These are phyloP conservation scores for Brassica balearica DNA, from an alignment of 441 rosid species.

Conservation along the genomic window DNA sequence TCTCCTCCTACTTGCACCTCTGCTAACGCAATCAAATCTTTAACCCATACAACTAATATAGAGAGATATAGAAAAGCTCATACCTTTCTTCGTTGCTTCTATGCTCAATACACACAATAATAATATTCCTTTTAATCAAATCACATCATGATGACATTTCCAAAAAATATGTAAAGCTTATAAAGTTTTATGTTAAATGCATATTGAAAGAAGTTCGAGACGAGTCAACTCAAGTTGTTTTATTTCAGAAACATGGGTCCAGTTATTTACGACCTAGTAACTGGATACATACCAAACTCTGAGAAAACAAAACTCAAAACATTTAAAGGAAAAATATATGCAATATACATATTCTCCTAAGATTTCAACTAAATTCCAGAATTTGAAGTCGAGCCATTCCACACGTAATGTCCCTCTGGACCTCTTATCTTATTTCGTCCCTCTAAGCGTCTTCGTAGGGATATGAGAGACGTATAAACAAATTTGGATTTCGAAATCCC, in stretches of 20 bases:
- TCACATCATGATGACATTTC: slow-evolving; percentile 10
- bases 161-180: not conserved
- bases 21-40: slow-evolving; percentile 43
- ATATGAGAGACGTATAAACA: not conserved
- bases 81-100: slow-evolving; percentile 43
- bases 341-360: slow-evolving; percentile 17
- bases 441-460: slow-evolving; percentile 8
- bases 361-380: slow-evolving; percentile 32
- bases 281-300: slow-evolving; percentile 31
- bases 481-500: slow-evolving; percentile 2
- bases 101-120: slow-evolving; percentile 14
- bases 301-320: not conserved
- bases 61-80: not conserved
- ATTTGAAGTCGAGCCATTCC: slow-evolving; percentile 29
- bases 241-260: slow-evolving; percentile 32
- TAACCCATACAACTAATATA: slow-evolving; percentile 35
- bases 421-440: slow-evolving; percentile 14
- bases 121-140: not conserved
- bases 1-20: slow-evolving; percentile 31
- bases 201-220: not conserved
- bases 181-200: slow-evolving; percentile 11
- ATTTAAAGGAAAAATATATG: not conserved
- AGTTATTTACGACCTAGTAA: slow-evolving; percentile 23
- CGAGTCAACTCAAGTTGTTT: slow-evolving; percentile 22
- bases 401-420: slow-evolving; percentile 35